Conservation (phyloP, 2,329 filamentous ascomycete species). For the Aureobasidium pullulans region DNA sequence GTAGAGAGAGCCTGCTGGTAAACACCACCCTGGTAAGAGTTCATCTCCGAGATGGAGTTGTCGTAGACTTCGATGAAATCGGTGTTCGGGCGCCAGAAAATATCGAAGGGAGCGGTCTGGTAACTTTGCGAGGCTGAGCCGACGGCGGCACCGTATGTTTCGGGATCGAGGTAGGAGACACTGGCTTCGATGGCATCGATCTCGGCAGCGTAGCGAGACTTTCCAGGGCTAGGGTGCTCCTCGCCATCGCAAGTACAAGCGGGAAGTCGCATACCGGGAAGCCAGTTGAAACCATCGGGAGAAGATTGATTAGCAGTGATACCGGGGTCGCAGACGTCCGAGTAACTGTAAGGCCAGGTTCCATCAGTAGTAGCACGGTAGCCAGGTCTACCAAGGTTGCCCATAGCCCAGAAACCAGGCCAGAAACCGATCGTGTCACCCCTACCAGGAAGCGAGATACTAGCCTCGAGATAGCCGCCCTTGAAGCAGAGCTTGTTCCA, state of each 20-base stretch:
- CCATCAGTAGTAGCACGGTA: conserved; percentile 64
- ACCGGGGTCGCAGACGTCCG: conserved; percentile 59
- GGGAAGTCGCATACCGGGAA: conserved; percentile 64
- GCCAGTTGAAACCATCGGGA: conserved; percentile 55
- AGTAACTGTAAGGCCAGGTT: conserved; percentile 68
- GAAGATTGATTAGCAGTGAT: conserved; percentile 67
- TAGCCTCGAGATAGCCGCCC: conserved; percentile 61
- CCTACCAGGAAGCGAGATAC: conserved; percentile 59
- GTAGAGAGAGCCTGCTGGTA: conserved; percentile 59
- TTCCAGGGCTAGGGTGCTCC: conserved; percentile 60
- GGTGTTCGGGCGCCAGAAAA: conserved; percentile 41
- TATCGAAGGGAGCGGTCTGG: conserved; percentile 63
- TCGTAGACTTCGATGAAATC: conserved; percentile 62
- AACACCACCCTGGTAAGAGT: conserved; percentile 53
- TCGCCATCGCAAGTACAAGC: conserved; percentile 58
- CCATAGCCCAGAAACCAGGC: conserved; percentile 72
- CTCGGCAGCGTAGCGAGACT: conserved; percentile 60
- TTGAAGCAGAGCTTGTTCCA: conserved; percentile 71
- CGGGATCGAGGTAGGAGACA: conserved; percentile 44
- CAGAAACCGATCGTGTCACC: conserved; percentile 64
- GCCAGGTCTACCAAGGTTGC: conserved; percentile 62
- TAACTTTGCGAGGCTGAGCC: conserved; percentile 59
- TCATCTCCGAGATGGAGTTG: conserved; percentile 48
- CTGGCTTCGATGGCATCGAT: conserved; percentile 68
- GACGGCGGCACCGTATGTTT: conserved; percentile 41